Conservation (phyloP, 371 early-diverging fungal genomes). For the Ordospora pajunii region DNA sequence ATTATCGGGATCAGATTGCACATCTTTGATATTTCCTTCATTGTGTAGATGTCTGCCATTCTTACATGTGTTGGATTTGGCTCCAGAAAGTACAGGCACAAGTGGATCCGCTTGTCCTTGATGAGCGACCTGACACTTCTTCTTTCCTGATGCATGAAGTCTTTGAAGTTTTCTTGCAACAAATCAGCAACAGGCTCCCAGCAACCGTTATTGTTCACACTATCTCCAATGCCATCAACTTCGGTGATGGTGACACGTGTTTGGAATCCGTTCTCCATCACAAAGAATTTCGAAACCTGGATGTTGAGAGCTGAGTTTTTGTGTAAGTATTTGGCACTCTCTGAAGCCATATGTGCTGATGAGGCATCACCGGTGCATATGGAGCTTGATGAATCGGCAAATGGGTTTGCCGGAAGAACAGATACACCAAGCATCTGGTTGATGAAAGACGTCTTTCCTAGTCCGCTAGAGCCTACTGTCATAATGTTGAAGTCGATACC, state of each 20-base stretch:
- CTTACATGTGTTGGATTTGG: constrained; percentile 32
- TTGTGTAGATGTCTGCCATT: constrained; percentile 46
- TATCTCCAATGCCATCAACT: constrained; percentile 54
- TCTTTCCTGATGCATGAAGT: constrained; percentile 48
- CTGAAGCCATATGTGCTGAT: not conserved
- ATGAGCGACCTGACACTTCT: constrained; percentile 31
- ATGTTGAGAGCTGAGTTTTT: constrained; percentile 12
- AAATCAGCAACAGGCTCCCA: constrained; percentile 43
- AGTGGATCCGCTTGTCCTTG: constrained; percentile 57
- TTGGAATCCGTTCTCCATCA: constrained; percentile 42
- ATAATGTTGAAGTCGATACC: constrained; percentile 84
- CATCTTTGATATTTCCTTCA: constrained; percentile 53
- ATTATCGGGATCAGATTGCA: constrained; percentile 58
- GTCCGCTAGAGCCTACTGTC: constrained; percentile 73
- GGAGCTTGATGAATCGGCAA: not conserved
- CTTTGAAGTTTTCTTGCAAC: constrained; percentile 41
- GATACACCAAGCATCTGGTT: constrained; percentile 74
- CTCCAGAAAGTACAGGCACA: constrained; percentile 52
- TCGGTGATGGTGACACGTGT: constrained; percentile 53
- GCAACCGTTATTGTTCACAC: constrained; percentile 27
- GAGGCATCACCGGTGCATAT: not conserved
- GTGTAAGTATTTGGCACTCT: not conserved
- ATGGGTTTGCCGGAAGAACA: constrained; percentile 9
- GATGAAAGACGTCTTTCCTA: constrained; percentile 63
- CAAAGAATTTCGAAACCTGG: constrained; percentile 13